Percentiles rank a stretch among this genome's conserved stretches.
Conservation (phyloP, 495 filamentous ascomycete species). For the Daldinia concentrica region DNA sequence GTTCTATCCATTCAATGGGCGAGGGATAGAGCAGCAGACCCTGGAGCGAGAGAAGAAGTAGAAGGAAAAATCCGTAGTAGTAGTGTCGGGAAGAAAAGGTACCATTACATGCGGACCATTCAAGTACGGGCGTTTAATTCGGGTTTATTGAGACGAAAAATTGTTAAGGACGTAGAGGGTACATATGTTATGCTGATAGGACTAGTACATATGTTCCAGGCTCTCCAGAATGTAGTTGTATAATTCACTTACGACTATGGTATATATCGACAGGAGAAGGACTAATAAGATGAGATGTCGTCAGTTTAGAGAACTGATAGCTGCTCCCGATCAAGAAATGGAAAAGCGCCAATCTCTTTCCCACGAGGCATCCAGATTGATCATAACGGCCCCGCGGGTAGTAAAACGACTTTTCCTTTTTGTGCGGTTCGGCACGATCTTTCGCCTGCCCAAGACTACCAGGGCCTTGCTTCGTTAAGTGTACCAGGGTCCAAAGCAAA, state of each 20-base stretch:
- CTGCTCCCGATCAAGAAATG: constrained; percentile 32
- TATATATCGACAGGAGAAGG: constrained; percentile 10
- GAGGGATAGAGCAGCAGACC: constrained; percentile 13
- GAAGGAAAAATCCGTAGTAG: constrained; percentile 19
- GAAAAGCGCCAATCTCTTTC: constrained; percentile 38
- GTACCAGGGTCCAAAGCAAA: constrained; percentile 31
- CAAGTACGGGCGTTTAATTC: constrained; percentile 39
- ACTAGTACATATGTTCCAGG: neutral
- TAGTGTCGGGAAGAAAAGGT: constrained; percentile 28
- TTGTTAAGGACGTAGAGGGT: constrained; percentile 4
- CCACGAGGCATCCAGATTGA: constrained; percentile 39
- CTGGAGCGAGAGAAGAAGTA: constrained; percentile 9
- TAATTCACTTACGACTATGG: neutral
- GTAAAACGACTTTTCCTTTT: constrained; percentile 22
- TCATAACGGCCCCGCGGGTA: constrained; percentile 25
- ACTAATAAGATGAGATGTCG: constrained; percentile 33
- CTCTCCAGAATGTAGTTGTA: neutral
- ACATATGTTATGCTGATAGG: neutral
- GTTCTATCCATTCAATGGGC: constrained; percentile 21
- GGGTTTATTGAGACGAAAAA: constrained; percentile 29
- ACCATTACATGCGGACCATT: constrained; percentile 27
- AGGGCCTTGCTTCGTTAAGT: constrained; percentile 6
- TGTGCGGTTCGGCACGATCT: constrained; percentile 35
- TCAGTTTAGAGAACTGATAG: constrained; percentile 37
- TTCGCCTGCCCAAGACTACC: constrained; percentile 12